Conservation (phyloP, 2,329 filamentous ascomycete species). For the Colletotrichum cuscutae region DNA sequence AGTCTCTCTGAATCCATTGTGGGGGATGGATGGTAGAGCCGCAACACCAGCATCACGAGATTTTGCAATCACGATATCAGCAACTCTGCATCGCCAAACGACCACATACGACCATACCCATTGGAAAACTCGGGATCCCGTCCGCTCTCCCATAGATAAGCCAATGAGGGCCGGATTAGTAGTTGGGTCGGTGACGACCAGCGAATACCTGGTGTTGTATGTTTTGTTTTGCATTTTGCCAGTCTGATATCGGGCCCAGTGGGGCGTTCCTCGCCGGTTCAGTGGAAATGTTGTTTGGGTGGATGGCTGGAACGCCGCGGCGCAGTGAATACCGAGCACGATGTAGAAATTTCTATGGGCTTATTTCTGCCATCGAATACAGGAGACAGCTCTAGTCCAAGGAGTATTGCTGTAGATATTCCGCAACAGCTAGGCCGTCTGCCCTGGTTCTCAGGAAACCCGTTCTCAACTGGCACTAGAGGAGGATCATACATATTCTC, state of each 20-base stretch:
- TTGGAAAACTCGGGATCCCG: conserved; percentile 11
- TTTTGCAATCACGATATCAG: accelerated
- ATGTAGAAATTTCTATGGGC: too few species aligned
- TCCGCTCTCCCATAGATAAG: conserved; percentile 14
- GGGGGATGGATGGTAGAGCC: background rate
- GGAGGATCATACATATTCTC: background rate
- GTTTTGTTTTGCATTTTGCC: background rate
- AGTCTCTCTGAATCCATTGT: background rate
- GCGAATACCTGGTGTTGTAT: conserved; percentile 13
- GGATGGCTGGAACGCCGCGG: too few species aligned
- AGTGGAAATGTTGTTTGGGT: too few species aligned
- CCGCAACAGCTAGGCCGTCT: background rate
- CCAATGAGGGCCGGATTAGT: conserved; percentile 2
- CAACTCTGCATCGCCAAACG: accelerated
- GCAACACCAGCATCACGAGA: background rate
- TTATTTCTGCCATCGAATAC: too few species aligned
- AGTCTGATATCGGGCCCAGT: background rate
- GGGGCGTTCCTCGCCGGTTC: background rate
- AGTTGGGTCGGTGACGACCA: conserved; percentile 13
- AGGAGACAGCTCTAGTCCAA: too few species aligned
- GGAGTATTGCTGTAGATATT: too few species aligned
- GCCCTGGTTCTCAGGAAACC: background rate
- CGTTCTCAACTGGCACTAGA: background rate
- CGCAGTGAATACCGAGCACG: too few species aligned
- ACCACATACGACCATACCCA: conserved; percentile 5